phyloP scores from a whole-genome alignment of 257 asterid genomes.

The Knoxia roxburghii region DNA sequence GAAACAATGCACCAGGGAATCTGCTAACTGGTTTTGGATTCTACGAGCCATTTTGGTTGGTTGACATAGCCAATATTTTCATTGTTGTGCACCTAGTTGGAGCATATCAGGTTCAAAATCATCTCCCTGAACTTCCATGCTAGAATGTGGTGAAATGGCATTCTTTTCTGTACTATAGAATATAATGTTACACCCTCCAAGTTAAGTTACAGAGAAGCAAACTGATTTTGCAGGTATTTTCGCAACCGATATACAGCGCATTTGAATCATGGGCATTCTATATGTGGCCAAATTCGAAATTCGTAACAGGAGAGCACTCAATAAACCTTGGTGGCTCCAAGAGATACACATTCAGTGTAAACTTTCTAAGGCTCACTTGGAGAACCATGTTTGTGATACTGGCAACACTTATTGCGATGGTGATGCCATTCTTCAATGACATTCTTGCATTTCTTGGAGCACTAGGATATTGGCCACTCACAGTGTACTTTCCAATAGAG shows the following conservation, averaged over 20 bases:
- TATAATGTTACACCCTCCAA: too few relatives aligned
- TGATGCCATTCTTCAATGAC: conserved; percentile 54
- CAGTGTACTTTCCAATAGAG: too few relatives aligned
- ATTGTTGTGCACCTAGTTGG: conserved; percentile 61
- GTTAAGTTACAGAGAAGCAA: not conserved
- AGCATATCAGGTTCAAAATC: conserved; percentile 48
- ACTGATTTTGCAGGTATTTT: conserved; percentile 31
- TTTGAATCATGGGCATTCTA: conserved; percentile 31
- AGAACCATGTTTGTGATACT: conserved; percentile 38
- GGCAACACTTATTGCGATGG: conserved; percentile 39
- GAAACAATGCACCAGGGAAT: conserved; percentile 55
- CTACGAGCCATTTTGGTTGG: conserved; percentile 66
- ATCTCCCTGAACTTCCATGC: not conserved
- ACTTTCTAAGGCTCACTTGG: conserved; percentile 44
- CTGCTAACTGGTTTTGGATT: conserved; percentile 62
- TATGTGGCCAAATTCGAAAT: conserved; percentile 40
- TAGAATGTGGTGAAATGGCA: not conserved
- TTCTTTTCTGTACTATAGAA: too few relatives aligned
- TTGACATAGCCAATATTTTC: conserved; percentile 50
- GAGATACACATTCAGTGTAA: conserved; percentile 23
- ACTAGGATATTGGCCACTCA: conserved; percentile 50
- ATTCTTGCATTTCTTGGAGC: conserved; percentile 49
- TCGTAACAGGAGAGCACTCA: conserved; percentile 26
- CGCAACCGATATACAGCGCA: conserved; percentile 37
- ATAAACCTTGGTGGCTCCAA: conserved; percentile 20